Evolutionary conservation across 257 asterid species (phyloP).

Genomic region (Eustoma russellianum): DNA sequence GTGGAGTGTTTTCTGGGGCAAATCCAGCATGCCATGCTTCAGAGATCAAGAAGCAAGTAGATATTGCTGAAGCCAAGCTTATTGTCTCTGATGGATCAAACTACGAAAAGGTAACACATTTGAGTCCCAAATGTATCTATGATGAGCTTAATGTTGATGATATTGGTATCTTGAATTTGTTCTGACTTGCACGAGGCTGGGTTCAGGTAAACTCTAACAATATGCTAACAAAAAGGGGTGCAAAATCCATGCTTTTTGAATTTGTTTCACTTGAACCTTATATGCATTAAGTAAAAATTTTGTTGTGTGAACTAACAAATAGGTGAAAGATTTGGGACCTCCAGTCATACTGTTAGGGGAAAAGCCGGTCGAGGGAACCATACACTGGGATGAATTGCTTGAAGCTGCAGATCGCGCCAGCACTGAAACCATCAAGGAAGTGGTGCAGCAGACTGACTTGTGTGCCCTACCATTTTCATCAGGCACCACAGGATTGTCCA

Average conservation of each 20-base stretch:
- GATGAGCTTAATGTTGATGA: too few relatives aligned
- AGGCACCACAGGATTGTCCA: constrained; percentile 88
- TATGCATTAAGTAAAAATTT: not conserved
- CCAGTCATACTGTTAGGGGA: constrained; percentile 71
- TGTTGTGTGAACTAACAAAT: not conserved
- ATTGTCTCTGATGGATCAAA: constrained; percentile 73
- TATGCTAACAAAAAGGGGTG: too few relatives aligned
- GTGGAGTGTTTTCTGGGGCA: constrained; percentile 85
- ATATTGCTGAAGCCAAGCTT: constrained; percentile 76
- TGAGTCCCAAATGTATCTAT: too few relatives aligned
- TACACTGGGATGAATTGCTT: constrained; percentile 61
- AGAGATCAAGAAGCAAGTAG: constrained; percentile 81
- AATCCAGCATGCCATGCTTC: constrained; percentile 65
- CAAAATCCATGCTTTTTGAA: too few relatives aligned
- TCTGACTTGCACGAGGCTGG: too few relatives aligned
- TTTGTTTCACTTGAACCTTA: too few relatives aligned
- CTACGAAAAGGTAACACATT: constrained; percentile 48
- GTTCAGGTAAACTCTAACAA: too few relatives aligned
- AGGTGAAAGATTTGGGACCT: constrained; percentile 78
- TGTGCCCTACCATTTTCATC: constrained; percentile 96
- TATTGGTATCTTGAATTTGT: too few relatives aligned
- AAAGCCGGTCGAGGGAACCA: constrained; percentile 61
- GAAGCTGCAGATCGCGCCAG: constrained; percentile 75
- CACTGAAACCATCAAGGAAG: constrained; percentile 33
- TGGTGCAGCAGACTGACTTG: constrained; percentile 55